phyloP scores from a whole-genome alignment of 1,284 basidiomycete genomes.

The Cryptococcus floricola region DNA sequence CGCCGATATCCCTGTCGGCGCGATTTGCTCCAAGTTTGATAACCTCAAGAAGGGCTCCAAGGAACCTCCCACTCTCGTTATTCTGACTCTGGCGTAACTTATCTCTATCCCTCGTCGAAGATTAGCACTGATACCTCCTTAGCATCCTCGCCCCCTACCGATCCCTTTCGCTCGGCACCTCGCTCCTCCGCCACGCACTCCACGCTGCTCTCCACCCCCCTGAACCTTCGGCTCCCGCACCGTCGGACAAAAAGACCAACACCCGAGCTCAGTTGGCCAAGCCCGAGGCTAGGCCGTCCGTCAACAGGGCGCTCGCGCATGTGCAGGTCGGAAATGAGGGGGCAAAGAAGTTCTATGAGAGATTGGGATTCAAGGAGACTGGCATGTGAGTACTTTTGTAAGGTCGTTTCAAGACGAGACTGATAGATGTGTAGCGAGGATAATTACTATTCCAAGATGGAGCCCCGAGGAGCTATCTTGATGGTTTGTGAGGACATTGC shows the following conservation, averaged over 20 bases:
- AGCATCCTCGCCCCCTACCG: conserved; percentile 48
- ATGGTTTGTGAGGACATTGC: conserved; percentile 46
- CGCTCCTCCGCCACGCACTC: conserved; percentile 39
- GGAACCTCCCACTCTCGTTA: conserved; percentile 37
- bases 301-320: conserved; percentile 41
- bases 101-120: neutral
- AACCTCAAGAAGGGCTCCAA: conserved; percentile 30
- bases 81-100: conserved; percentile 46
- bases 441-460: conserved; percentile 44
- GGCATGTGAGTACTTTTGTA: conserved; percentile 32
- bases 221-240: conserved; percentile 35
- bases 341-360: conserved; percentile 47
- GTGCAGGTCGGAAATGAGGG: conserved; percentile 45
- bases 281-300: conserved; percentile 30
- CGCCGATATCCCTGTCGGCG: conserved; percentile 49
- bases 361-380: conserved; percentile 42
- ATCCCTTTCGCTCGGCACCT: conserved; percentile 43
- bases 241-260: conserved; percentile 33
- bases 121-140: neutral
- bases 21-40: conserved; percentile 39
- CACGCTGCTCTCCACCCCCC: conserved; percentile 37
- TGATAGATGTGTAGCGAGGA: conserved; percentile 27
- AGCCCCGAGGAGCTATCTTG: conserved; percentile 39
- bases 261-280: conserved; percentile 31
- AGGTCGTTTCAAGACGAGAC: neutral